A percentile compares a stretch with the other conserved stretches of the same genome.
These are phyloP conservation scores for Xerocomellus dryophilus DNA, from an alignment of 768 basidiomycete species.

Conservation along the genomic window DNA sequence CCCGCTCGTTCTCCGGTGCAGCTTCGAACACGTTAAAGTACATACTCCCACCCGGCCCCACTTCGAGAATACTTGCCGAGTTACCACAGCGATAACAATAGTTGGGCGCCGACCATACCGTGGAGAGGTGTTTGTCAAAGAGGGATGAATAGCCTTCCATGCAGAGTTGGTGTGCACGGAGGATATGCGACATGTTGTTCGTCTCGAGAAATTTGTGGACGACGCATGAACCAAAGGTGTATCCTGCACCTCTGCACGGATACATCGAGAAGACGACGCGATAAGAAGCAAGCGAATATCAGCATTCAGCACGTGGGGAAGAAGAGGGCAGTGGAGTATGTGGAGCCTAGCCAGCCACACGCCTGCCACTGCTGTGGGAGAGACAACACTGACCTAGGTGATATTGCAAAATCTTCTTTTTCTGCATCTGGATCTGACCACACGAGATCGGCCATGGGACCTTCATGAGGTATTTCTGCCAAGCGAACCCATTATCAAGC, in stretches of 20 bases:
- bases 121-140: constrained; percentile 92
- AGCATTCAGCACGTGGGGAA: constrained; percentile 9
- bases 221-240: constrained; percentile 97
- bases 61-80: constrained; percentile 92
- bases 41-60: constrained; percentile 82
- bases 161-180: constrained; percentile 97
- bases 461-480: constrained; percentile 97
- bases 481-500: constrained; percentile 6
- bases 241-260: constrained; percentile 81
- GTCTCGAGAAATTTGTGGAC: constrained; percentile 96
- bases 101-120: constrained; percentile 98
- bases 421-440: constrained; percentile 99
- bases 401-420: constrained; percentile 99
- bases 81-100: constrained; percentile 99
- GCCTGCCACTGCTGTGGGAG: constrained; percentile 3
- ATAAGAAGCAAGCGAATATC: constrained; percentile 2
- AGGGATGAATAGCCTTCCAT: constrained; percentile 99
- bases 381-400: constrained; percentile 69
- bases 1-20: constrained; percentile 95
- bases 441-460: constrained; percentile 98
- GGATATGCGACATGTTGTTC: constrained; percentile 95
- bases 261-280: neutral
- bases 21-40: constrained; percentile 99
- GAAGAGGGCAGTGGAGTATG: constrained; percentile 9
- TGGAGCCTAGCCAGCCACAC: constrained; percentile 9